Evolutionary conservation across 108 stramenopile genomes (phyloP).

Genomic region (Aureococcus anophagefferens): DNA sequence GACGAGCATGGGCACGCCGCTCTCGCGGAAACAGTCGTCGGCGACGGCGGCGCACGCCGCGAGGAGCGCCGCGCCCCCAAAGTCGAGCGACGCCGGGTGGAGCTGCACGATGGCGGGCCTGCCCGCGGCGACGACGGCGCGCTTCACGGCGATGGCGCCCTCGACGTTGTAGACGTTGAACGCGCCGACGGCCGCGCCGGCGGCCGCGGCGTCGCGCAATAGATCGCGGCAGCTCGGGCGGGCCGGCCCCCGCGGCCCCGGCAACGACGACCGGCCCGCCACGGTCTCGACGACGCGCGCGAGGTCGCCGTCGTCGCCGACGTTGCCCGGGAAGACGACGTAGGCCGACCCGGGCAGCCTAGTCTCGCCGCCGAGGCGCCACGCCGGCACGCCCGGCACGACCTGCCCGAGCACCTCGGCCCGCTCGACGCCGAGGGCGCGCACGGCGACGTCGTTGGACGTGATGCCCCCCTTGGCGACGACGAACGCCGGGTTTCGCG

Average conservation of each 20-base stretch:
- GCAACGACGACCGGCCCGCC: conserved; percentile 1
- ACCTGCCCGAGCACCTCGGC: conserved; percentile 45
- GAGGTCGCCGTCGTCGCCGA: conserved; percentile 34
- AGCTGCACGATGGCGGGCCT: conserved; percentile 32
- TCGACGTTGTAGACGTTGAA: conserved; percentile 35
- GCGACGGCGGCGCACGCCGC: not conserved
- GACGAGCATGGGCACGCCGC: conserved; percentile 18
- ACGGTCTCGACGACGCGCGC: conserved; percentile 1
- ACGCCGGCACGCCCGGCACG: conserved; percentile 44
- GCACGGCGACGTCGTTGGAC: conserved; percentile 45
- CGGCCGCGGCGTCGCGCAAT: conserved; percentile 17
- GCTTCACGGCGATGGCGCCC: conserved; percentile 22
- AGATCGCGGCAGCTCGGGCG: conserved; percentile 7
- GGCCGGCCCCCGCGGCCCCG: too few relatives aligned
- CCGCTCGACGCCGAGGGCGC: conserved; percentile 22
- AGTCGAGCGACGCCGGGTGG: conserved; percentile 1
- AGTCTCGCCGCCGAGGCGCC: conserved; percentile 25
- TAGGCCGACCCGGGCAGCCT: conserved; percentile 36
- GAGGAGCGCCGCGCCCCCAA: conserved; percentile 8
- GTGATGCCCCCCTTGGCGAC: conserved; percentile 55
- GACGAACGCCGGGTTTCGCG: conserved; percentile 23
- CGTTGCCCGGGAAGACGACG: conserved; percentile 54
- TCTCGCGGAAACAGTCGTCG: conserved; percentile 5
- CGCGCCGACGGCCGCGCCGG: conserved; percentile 23
- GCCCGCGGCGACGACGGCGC: conserved; percentile 18